Conservation (phyloP, 345 rosid species). For the Linum lewisii region DNA sequence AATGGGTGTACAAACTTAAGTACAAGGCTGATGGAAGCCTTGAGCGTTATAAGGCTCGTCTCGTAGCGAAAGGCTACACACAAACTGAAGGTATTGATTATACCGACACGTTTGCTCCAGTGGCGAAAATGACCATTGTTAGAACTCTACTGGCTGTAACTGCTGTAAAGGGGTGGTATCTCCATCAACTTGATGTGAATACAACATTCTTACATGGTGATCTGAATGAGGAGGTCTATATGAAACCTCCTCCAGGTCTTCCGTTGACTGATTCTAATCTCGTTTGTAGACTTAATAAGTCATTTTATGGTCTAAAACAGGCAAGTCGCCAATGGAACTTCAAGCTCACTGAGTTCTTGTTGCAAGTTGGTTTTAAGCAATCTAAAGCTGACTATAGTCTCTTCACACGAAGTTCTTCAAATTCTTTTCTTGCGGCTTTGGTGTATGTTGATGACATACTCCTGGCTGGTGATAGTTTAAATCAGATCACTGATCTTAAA, state of each 20-base stretch:
- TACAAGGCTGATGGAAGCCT: neutral
- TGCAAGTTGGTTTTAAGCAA: neutral
- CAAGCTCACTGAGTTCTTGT: neutral
- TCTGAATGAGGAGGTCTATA: neutral
- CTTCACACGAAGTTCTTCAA: neutral
- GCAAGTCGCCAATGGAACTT: neutral
- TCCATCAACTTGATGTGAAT: neutral
- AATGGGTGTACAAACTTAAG: neutral
- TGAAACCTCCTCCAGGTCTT: neutral
- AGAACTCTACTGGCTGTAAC: neutral
- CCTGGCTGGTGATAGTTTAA: neutral
- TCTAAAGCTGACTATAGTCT: neutral
- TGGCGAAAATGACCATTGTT: neutral
- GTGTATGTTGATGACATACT: neutral
- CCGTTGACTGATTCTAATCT: no score
- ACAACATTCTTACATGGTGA: neutral
- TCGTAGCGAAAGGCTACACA: neutral
- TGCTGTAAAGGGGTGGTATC: neutral
- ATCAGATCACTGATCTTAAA: neutral
- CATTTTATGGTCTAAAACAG: neutral
- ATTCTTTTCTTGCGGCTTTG: no score
- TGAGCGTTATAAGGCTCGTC: neutral
- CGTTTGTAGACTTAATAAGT: neutral
- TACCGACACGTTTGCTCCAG: neutral
- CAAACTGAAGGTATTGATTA: neutral